A percentile compares a stretch with the other conserved stretches of the same genome.
phyloP scores from a whole-genome alignment of 352 stramenopile species.

The Thraustotheca clavata region DNA sequence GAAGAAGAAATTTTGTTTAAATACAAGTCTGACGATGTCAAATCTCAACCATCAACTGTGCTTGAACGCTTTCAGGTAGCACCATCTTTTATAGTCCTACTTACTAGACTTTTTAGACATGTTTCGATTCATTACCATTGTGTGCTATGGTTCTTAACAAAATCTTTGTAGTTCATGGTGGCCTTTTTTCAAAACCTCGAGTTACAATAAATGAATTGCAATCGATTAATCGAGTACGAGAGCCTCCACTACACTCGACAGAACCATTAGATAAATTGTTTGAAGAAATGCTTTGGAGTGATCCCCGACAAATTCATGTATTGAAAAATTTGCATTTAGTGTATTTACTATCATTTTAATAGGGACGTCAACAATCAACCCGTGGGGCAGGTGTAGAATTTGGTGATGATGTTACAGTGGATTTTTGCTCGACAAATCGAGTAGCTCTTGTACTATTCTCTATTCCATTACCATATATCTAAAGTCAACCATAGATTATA shows the following conservation, averaged over 20 bases:
- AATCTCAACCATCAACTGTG: constrained; percentile 20
- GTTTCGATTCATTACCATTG: constrained; percentile 47
- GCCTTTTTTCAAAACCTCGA: constrained; percentile 35
- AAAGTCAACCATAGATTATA: constrained; percentile 39
- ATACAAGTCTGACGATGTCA: constrained; percentile 23
- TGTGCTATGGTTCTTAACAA: constrained; percentile 38
- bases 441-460: constrained; percentile 57
- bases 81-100: neutral
- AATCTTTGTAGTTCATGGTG: constrained; percentile 69
- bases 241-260: constrained; percentile 35
- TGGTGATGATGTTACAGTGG: constrained; percentile 43
- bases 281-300: constrained; percentile 48
- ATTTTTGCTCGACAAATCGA: constrained; percentile 44
- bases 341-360: neutral
- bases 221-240: constrained; percentile 39
- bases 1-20: constrained; percentile 26
- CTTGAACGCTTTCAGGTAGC: constrained; percentile 24
- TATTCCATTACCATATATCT: too few relatives aligned
- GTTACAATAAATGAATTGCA: constrained; percentile 41
- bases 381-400: constrained; percentile 53
- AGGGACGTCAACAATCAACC: constrained; percentile 22
- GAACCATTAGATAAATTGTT: constrained; percentile 41
- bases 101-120: neutral
- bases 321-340: neutral
- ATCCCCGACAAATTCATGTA: constrained; percentile 30